A percentile compares a stretch with the other conserved stretches of the same genome.
Evolutionary conservation across 805 yeast species (phyloP).

Genomic region (Saturnispora galanensis): DNA sequence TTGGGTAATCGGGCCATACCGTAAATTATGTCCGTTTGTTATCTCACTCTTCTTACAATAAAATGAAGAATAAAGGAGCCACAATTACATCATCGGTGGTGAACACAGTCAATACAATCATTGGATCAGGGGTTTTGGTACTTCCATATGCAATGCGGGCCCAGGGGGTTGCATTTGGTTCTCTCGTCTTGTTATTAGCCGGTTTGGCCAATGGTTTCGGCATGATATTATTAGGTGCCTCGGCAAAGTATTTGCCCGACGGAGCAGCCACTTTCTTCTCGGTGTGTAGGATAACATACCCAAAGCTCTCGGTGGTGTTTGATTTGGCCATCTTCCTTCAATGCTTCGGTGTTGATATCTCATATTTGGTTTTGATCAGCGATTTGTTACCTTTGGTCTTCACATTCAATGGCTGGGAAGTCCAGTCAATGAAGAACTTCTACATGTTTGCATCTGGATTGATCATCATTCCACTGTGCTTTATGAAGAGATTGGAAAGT

Average conservation of each 20-base stretch:
- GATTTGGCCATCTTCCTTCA: conserved; percentile 68
- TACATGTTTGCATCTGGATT: conserved; percentile 45
- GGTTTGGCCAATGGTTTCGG: conserved; percentile 64
- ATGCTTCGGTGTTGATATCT: conserved; percentile 69
- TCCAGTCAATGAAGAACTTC: conserved; percentile 31
- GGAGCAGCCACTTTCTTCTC: conserved; percentile 67
- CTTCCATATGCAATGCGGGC: conserved; percentile 64
- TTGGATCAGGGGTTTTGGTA: conserved; percentile 74
- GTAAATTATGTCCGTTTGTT: not conserved
- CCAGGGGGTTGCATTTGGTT: conserved; percentile 56
- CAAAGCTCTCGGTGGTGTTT: conserved; percentile 57
- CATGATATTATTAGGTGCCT: conserved; percentile 49
- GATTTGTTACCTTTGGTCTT: conserved; percentile 58
- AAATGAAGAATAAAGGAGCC: conserved; percentile 27
- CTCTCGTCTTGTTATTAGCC: conserved; percentile 45
- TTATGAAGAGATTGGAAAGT: conserved; percentile 53
- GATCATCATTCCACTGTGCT: conserved; percentile 55
- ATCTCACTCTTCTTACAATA: not conserved
- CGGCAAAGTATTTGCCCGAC: conserved; percentile 43
- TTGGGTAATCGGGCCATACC: conserved; percentile 13
- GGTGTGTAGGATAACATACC: conserved; percentile 62
- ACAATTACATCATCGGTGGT: conserved; percentile 50
- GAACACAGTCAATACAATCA: conserved; percentile 64
- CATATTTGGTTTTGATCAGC: conserved; percentile 66
- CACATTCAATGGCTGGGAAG: conserved; percentile 28